Evolutionary conservation across 2,329 filamentous ascomycete species (phyloP), one percentile per base, ranked within the genome.

Genomic region (Camptophora hylomeconis): DNA sequence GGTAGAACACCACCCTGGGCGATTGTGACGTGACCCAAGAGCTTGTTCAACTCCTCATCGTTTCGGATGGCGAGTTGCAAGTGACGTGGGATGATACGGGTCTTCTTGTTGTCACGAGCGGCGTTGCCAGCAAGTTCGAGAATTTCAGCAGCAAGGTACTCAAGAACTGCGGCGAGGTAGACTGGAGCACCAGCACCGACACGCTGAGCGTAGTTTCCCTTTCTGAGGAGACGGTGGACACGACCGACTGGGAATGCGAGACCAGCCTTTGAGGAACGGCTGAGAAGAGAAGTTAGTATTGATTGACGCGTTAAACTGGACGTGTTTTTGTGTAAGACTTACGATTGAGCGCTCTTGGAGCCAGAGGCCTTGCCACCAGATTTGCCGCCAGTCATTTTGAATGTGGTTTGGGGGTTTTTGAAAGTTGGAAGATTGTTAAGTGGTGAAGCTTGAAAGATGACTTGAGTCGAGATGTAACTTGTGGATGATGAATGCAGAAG

Each of bases 311-410:
- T 61, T 52, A 46, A 50, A 45, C 25, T 26, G 21, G 21, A 28
- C 34, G 23, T 32, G 38, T 30, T 28, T 11, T 20, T 18, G 17
- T 34, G 26, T n/a, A 12, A 35, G 36, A 80, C 86, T 76, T 69
- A 95, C 89, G 86, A 94, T 73, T 95, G 89, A 56, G 89, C 81
- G 72, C 80, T 92, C 83, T 98, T 98, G 70, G 80, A 79, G 69
- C 86, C 84, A 69, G 80, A 87, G 71, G 87, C 86, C 80, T 95
- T 95, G 77, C 89, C 89, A 66, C 89, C 89, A 69, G 87, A 94
- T 70, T 98, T 98, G 66, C 89, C 87, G 75, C 87, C 87, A 83
- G 89, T 92, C 89, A 98, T 98, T 80, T 82, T 94, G 78, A 72
- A 57, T 45, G 59, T 53, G 24, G 17, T 13, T 21, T 23, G 24